Conservation (phyloP, 2,329 filamentous ascomycete genomes). For the Colletotrichum ledebouriae region DNA sequence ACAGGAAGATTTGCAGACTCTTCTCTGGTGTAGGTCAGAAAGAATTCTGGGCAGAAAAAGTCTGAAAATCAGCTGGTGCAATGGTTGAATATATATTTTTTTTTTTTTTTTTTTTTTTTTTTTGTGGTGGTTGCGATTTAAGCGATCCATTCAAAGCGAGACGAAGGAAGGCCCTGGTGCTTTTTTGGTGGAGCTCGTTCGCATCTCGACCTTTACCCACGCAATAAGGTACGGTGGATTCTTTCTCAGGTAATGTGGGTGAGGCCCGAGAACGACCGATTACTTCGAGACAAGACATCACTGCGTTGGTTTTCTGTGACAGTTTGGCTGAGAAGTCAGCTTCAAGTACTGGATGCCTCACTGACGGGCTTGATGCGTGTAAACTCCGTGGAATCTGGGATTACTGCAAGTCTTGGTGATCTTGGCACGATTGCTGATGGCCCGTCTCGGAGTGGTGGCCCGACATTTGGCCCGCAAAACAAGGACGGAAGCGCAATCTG, state of each 20-base stretch:
- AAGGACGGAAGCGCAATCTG: conserved; percentile 23
- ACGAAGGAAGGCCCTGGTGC: not conserved
- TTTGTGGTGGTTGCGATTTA: not conserved
- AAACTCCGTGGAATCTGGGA: too few species aligned
- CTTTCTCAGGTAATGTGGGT: conserved; percentile 20
- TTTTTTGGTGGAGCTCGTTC: conserved; percentile 10
- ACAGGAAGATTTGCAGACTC: not conserved
- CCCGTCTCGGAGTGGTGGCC: conserved; percentile 33
- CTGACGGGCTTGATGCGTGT: not conserved
- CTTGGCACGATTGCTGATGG: conserved; percentile 1
- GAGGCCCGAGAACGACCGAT: conserved; percentile 3
- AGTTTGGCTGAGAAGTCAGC: not conserved
- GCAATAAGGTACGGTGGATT: too few species aligned
- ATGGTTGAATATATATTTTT: not conserved
- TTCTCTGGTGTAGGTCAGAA: not conserved
- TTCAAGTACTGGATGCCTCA: not conserved
- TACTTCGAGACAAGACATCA: not conserved
- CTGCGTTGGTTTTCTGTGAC: not conserved
- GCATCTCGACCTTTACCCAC: not conserved
- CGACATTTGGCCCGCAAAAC: conserved; percentile 37
- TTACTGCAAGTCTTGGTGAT: too few species aligned
- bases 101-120: too few species aligned
- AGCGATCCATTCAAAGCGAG: conserved; percentile 32
- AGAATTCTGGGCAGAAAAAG: not conserved
- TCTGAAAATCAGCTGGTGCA: not conserved